Evolutionary conservation across 1,284 basidiomycete species (phyloP).

Genomic region (Ceratobasidium sp.): DNA sequence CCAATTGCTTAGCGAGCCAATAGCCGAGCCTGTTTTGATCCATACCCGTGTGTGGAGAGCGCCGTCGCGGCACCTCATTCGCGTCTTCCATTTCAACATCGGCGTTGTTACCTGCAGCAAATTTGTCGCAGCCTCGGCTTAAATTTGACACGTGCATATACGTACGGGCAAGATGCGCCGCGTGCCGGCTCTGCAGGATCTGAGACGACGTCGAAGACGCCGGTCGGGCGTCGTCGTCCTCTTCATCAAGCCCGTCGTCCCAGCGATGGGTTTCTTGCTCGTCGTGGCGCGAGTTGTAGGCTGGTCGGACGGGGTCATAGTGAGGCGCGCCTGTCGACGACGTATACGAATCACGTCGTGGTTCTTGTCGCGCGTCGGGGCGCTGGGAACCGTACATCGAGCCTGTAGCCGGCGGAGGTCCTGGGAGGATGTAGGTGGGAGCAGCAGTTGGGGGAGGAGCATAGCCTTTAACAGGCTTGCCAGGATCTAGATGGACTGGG

Average conservation of each 20-base stretch:
- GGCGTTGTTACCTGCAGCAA: neutral
- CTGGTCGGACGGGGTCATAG: conserved; percentile 1
- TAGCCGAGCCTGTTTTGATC: neutral
- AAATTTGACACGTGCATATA: conserved; percentile 8
- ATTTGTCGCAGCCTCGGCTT: conserved; percentile 22
- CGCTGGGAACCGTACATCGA: conserved; percentile 19
- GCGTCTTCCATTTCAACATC: conserved; percentile 39
- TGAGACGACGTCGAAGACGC: conserved; percentile 35
- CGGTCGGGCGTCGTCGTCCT: conserved; percentile 30
- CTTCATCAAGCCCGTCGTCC: conserved; percentile 24
- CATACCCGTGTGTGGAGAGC: conserved; percentile 33
- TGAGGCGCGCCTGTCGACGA: conserved; percentile 9
- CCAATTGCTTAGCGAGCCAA: neutral
- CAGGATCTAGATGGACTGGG: conserved; percentile 24
- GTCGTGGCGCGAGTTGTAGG: neutral
- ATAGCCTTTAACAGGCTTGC: conserved; percentile 39
- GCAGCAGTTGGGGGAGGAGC: conserved; percentile 24
- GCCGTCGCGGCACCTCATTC: conserved; percentile 28
- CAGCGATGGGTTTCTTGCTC: conserved; percentile 10
- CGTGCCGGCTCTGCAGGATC: conserved; percentile 9
- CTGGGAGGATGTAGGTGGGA: conserved; percentile 34
- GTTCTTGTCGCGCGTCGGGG: neutral
- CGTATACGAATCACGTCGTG: conserved; percentile 17
- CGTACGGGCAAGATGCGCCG: conserved; percentile 6
- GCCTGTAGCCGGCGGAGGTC: conserved; percentile 4